A percentile compares a stretch with the other conserved stretches of the same genome.
phyloP scores from a whole-genome alignment of 208 protist genomes.

The Tritrichomonas musculus region DNA sequence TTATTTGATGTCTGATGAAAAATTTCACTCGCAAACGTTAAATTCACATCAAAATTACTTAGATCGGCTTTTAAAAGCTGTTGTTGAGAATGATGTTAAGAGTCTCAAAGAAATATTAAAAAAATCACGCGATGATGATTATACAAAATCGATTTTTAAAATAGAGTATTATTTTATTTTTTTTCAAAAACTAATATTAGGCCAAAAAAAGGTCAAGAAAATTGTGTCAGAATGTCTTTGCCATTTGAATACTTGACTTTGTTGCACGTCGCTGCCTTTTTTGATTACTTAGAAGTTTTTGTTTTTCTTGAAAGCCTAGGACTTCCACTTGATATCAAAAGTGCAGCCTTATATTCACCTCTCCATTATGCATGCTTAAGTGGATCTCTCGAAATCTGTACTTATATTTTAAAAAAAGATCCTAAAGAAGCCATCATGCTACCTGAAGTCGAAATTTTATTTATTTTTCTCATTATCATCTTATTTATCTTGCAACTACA shows the following conservation, averaged over 20 bases:
- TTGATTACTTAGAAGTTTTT: background rate
- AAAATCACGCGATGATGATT: background rate
- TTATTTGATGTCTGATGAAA: too few relatives aligned
- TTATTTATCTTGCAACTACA: background rate
- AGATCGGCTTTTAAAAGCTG: background rate
- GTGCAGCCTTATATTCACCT: background rate
- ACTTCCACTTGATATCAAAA: background rate
- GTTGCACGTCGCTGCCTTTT: conserved; percentile 2
- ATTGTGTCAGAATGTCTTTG: background rate
- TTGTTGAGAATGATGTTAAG: background rate
- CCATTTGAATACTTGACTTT: background rate
- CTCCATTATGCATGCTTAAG: background rate
- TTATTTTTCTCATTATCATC: background rate
- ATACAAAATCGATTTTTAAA: conserved; percentile 2
- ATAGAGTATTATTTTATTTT: conserved; percentile 18
- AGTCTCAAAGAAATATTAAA: background rate
- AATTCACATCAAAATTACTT: too few relatives aligned
- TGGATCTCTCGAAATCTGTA: background rate
- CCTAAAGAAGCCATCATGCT: background rate
- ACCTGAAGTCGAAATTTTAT: background rate
- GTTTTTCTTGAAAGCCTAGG: background rate
- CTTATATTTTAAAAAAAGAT: background rate
- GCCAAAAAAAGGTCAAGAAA: background rate
- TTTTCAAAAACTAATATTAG: background rate
- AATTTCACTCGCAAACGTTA: too few relatives aligned